Conservation (phyloP, 23 red algal species). For the Cyanidioschyzon merolae region DNA sequence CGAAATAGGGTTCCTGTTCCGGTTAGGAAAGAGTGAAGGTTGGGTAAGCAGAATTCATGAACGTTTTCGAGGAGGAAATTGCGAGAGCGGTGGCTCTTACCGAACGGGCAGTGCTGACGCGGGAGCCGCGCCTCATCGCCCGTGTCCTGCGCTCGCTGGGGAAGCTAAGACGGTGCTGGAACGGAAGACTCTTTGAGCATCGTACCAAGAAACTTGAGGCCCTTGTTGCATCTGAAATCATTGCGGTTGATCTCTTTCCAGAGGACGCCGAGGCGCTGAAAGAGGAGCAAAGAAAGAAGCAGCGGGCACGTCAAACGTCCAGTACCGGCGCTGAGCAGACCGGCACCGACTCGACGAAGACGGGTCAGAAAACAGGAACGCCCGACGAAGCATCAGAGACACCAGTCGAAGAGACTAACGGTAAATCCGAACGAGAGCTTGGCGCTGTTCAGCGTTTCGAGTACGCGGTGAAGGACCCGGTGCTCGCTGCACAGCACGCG, state of each 20-base stretch:
- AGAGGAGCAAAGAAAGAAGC: background rate
- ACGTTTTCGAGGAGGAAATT: slow-evolving; percentile 3
- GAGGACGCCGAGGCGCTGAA: background rate
- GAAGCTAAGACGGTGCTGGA: background rate
- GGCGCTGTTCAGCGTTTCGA: background rate
- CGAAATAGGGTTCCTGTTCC: too few species aligned
- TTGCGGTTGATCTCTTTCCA: background rate
- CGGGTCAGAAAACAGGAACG: too few species aligned
- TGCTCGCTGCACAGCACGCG: background rate
- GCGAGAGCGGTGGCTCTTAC: background rate
- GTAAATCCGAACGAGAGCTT: background rate
- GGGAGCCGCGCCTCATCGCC: background rate
- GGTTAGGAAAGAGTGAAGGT: too few species aligned
- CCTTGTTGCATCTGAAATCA: background rate
- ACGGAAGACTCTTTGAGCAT: background rate
- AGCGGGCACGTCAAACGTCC: background rate
- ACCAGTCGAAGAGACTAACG: background rate
- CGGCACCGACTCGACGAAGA: background rate
- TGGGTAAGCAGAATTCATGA: background rate
- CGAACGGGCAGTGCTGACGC: background rate
- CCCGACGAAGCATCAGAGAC: background rate
- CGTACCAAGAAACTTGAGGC: background rate
- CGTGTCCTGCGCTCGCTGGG: slow-evolving; percentile 1
- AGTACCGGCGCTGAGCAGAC: background rate
- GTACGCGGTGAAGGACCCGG: background rate